These are phyloP conservation scores for Lasiosphaeriaceae sp. DNA, from an alignment of 495 filamentous ascomycete species.

Conservation along the genomic window DNA sequence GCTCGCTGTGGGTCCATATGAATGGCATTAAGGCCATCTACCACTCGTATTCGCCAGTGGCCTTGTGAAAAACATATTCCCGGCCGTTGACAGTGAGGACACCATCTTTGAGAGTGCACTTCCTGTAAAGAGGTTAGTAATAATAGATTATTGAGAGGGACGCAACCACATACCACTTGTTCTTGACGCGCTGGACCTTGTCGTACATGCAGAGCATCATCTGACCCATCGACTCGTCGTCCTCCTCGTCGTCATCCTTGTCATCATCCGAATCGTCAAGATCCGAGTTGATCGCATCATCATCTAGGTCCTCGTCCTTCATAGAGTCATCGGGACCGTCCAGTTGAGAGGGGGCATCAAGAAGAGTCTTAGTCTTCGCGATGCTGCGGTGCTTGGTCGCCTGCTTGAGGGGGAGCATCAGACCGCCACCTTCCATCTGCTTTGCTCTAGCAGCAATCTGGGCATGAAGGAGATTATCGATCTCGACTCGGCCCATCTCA, in stretches of 20 bases:
- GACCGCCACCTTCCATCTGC: slow-evolving; percentile 72
- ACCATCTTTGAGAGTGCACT: slow-evolving; percentile 96
- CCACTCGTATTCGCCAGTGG: slow-evolving; percentile 96
- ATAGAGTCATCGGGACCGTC: slow-evolving; percentile 66
- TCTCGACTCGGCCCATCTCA: slow-evolving; percentile 49
- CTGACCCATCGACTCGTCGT: slow-evolving; percentile 71
- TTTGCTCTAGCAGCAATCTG: slow-evolving; percentile 65
- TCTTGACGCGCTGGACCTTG: slow-evolving; percentile 98
- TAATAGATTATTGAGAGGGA: background rate
- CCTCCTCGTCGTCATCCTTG: slow-evolving; percentile 68
- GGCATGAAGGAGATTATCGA: slow-evolving; percentile 58
- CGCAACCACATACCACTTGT: slow-evolving; percentile 74
- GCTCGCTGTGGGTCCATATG: too few relatives aligned
- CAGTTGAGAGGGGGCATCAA: slow-evolving; percentile 44
- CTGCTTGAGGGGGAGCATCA: slow-evolving; percentile 66
- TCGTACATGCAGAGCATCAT: slow-evolving; percentile 99
- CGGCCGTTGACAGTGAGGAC: slow-evolving; percentile 85
- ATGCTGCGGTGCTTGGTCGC: slow-evolving; percentile 31
- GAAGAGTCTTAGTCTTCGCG: slow-evolving; percentile 21
- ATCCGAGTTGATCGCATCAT: slow-evolving; percentile 98
- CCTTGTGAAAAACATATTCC: slow-evolving; percentile 98
- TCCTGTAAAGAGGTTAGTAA: slow-evolving; percentile 41
- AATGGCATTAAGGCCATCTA: slow-evolving; percentile 34
- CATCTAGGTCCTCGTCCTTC: slow-evolving; percentile 67
- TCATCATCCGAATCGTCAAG: slow-evolving; percentile 92